Percentiles rank a stretch among this genome's conserved stretches.
These are phyloP conservation scores for Clavariopsis aquatica DNA, from an alignment of 495 filamentous ascomycete genomes.

Conservation along the genomic window DNA sequence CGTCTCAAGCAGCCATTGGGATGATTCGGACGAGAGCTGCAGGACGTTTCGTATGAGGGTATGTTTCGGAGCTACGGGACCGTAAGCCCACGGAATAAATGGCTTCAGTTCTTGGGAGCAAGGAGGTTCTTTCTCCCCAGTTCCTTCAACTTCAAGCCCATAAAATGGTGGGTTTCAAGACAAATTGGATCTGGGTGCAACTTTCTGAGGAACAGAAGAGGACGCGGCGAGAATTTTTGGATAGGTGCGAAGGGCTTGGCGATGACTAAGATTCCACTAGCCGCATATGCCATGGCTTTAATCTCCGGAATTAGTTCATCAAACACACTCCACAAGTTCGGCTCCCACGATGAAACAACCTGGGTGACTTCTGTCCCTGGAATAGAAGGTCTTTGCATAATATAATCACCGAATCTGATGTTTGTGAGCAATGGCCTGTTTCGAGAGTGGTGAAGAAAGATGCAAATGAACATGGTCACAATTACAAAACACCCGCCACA, in stretches of 20 bases:
- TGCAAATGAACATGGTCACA: too few relatives aligned
- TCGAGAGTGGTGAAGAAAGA: too few relatives aligned
- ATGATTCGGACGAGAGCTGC: conserved; percentile 11
- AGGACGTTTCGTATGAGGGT: neutral
- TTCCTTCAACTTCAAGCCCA: conserved; percentile 65
- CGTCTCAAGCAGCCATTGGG: conserved; percentile 43
- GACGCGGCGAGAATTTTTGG: neutral
- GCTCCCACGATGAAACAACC: too few relatives aligned
- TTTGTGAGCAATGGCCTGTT: too few relatives aligned
- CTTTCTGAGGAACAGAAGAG: conserved; percentile 52
- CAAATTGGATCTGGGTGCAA: conserved; percentile 69
- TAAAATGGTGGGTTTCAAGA: conserved; percentile 49
- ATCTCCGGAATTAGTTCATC: too few relatives aligned
- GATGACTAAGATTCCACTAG: too few relatives aligned
- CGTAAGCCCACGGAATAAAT: conserved; percentile 26
- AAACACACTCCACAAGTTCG: too few relatives aligned
- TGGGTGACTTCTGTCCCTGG: neutral
- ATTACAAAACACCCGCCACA: too few relatives aligned
- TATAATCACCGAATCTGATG: too few relatives aligned
- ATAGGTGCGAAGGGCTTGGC: neutral
- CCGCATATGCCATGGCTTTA: too few relatives aligned
- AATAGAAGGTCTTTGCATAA: neutral
- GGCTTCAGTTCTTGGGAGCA: conserved; percentile 63
- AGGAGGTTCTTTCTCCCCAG: conserved; percentile 66
- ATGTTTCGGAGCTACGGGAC: conserved; percentile 51